These are phyloP conservation scores for Euryodendron excelsum DNA, from an alignment of 148 eudicot genomes.

Conservation along the genomic window DNA sequence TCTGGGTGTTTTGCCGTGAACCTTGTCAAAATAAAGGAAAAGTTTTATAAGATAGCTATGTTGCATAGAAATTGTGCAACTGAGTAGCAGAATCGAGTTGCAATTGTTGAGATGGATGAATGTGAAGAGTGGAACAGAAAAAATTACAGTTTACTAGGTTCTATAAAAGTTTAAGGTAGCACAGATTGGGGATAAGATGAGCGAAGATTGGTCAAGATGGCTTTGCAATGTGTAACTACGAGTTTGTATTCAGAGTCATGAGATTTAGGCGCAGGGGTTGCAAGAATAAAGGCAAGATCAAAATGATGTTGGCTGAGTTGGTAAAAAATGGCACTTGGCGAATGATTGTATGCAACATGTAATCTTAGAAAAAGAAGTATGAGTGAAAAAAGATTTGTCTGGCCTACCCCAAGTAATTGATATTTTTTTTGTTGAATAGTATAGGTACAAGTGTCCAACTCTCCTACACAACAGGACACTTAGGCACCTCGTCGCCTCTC, in stretches of 20 bases:
- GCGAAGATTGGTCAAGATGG: background rate
- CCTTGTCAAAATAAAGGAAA: conserved; percentile 9
- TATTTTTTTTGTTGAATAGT: no score
- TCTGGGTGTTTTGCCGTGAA: background rate
- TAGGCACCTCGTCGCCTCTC: no score
- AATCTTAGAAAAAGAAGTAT: background rate
- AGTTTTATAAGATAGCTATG: background rate
- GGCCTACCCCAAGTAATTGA: background rate
- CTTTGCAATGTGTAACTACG: background rate
- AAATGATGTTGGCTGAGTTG: background rate
- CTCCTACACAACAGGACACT: no score
- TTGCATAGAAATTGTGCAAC: background rate
- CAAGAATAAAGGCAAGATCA: background rate
- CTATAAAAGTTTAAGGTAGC: background rate
- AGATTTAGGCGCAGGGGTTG: background rate
- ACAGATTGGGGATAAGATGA: background rate
- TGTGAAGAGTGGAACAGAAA: background rate
- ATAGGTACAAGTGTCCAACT: no score
- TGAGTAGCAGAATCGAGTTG: background rate
- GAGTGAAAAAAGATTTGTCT: background rate
- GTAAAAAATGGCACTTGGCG: background rate
- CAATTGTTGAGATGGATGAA: background rate
- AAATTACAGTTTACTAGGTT: background rate
- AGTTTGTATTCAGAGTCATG: background rate
- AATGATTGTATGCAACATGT: background rate